phyloP scores from a whole-genome alignment of 371 early-diverging fungal species.

The Apophysomyces trapeziformis region DNA sequence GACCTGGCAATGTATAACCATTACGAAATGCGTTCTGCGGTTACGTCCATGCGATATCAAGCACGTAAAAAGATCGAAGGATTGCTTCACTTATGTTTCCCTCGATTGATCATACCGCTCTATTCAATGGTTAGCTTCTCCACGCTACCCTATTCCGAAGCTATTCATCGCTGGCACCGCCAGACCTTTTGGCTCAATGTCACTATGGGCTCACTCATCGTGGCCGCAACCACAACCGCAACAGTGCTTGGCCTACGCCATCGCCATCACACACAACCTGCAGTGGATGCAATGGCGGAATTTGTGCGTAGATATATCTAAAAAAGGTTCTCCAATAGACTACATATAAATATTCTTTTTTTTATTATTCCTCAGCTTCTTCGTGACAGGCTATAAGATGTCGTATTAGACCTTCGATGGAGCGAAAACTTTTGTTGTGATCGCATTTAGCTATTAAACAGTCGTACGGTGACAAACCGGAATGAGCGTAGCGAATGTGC shows the following conservation, averaged over 20 bases:
- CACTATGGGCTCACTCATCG: constrained; percentile 17
- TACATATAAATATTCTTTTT: too few relatives aligned
- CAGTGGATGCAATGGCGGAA: background rate
- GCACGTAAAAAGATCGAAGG: constrained; percentile 82
- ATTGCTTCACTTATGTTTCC: constrained; percentile 73
- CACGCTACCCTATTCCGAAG: constrained; percentile 83
- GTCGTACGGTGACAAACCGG: too few relatives aligned
- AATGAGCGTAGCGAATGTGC: too few relatives aligned
- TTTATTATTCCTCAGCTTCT: too few relatives aligned
- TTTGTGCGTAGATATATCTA: constrained; percentile 7
- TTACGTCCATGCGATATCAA: constrained; percentile 72
- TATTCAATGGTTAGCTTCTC: constrained; percentile 98
- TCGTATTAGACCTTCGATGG: too few relatives aligned
- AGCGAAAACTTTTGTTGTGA: too few relatives aligned
- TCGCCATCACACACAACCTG: background rate
- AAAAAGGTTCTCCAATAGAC: background rate
- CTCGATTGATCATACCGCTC: constrained; percentile 79
- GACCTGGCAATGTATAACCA: constrained; percentile 96
- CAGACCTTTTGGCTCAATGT: constrained; percentile 62
- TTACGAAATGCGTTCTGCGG: constrained; percentile 91
- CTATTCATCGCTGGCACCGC: constrained; percentile 60
- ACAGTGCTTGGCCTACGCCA: constrained; percentile 21
- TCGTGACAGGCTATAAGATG: too few relatives aligned
- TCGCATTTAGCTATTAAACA: too few relatives aligned
- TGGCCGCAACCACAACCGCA: constrained; percentile 16